Base-by-base conservation (phyloP, 306 rosid species). In the Begonia peltatifolia region DNA sequence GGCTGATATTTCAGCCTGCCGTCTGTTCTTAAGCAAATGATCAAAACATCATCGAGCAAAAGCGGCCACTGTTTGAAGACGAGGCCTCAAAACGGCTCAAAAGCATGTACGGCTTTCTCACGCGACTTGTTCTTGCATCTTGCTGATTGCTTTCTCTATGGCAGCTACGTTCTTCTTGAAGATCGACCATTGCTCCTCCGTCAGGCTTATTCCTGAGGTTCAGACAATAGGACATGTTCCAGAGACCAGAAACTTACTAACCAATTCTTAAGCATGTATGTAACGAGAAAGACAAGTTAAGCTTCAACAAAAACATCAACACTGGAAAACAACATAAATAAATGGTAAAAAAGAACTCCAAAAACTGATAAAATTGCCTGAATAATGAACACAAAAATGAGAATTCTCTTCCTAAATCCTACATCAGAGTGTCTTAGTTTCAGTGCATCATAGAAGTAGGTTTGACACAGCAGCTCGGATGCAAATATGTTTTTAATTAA, bases 191-290 rank as follows among this genome's bases (percentile, higher is more conserved):
- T 90, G 99, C 70, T 83, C 95, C 62, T 69, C 84, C 2, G 86
- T 86, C 94, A 86, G 69, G 73, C 95, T 86, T 67, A 90, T 90
- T 65, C 99, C 99, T 90, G 84, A 67, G n/a, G 55, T 22, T 68
- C 51, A 50, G 52, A 18, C 67, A 64, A 43, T 41, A 20, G 10
- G 46, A 50, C 46, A 50, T 0, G 3, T 52, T 52, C 35, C 41
- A 47, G 9, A 11, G n/a, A 12, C 15, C 52, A 48, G 11, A 30
- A 25, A 10, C 12, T 44, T 44, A 44, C 13, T n/a, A 44, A 12
- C 48, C 48, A 44, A 2, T 44, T 44, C 12, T 44, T 44, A 10
- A 10, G 14, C 48, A 10, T n/a, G n/a, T 44, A 12, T n/a, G 14
- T 30, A 44, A 44, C 5, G 48, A 44, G 48, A 44, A 44, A 44